phyloP scores from a whole-genome alignment of 345 rosid genomes.

The Melaleuca quinquenervia region DNA sequence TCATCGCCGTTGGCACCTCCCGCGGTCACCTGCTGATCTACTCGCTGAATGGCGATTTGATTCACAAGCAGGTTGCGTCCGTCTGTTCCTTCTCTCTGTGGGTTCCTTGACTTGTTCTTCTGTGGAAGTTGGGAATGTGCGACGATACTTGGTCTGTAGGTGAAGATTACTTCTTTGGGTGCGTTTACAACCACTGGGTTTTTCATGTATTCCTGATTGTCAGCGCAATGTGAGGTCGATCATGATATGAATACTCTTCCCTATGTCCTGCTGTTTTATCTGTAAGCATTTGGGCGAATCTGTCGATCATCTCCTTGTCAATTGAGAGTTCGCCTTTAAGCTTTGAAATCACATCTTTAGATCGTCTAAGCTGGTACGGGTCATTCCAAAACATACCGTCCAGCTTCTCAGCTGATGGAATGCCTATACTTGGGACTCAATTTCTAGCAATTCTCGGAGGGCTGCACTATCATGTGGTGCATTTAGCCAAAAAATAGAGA shows the following conservation, averaged over 20 bases:
- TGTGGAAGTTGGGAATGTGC: not conserved
- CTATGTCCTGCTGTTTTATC: not conserved
- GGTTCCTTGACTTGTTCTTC: not conserved
- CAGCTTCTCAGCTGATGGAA: not conserved
- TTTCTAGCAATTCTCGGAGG: not conserved
- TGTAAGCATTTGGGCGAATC: not conserved
- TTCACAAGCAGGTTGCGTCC: conserved; percentile 62
- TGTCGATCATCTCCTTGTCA: not conserved
- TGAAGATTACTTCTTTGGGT: not conserved
- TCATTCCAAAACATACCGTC: not conserved
- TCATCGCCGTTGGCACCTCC: conserved; percentile 70
- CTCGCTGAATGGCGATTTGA: conserved; percentile 54
- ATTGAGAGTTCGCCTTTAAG: not conserved
- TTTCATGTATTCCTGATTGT: not conserved
- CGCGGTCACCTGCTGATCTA: conserved; percentile 65
- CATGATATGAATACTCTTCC: not conserved
- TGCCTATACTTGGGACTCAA: not conserved
- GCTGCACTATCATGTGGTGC: not conserved
- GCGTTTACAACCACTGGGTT: not conserved
- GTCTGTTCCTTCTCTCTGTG: not conserved
- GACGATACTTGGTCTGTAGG: not conserved
- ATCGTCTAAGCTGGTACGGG: not conserved
- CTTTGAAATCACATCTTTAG: not conserved
- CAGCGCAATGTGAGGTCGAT: not conserved
- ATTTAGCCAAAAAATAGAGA: not conserved